Conservation (phyloP, 352 stramenopile genomes). For the Blastocystis sp. region DNA sequence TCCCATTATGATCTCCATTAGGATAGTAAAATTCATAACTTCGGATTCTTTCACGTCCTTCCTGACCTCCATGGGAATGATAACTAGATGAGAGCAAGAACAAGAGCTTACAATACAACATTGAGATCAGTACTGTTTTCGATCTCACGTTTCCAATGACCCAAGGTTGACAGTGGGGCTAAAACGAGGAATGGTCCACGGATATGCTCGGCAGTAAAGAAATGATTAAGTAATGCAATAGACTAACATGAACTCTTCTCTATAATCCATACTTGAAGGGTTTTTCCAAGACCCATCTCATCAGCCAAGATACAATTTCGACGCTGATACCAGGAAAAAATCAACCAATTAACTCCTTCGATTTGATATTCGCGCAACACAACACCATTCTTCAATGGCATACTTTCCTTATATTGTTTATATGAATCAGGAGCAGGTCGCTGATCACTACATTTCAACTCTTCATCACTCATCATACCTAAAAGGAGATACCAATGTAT, state of each 20-base stretch:
- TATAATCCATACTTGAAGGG: constrained; percentile 67
- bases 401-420: constrained; percentile 80
- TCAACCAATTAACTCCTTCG: constrained; percentile 95
- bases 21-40: constrained; percentile 91
- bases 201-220: constrained; percentile 80
- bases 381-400: constrained; percentile 82
- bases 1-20: constrained; percentile 76
- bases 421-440: constrained; percentile 30
- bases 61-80: constrained; percentile 48
- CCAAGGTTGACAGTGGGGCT: constrained; percentile 91
- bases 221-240: constrained; percentile 78
- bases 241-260: background rate
- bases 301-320: constrained; percentile 79
- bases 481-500: constrained; percentile 9
- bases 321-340: constrained; percentile 92
- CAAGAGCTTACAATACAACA: constrained; percentile 85
- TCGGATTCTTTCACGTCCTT: constrained; percentile 85
- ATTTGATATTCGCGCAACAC: constrained; percentile 90
- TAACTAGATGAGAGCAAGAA: constrained; percentile 10
- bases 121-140: constrained; percentile 96
- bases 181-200: constrained; percentile 95
- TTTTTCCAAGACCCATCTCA: constrained; percentile 77
- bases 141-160: constrained; percentile 98
- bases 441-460: constrained; percentile 42
- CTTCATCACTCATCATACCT: background rate